Evolutionary conservation across 2,329 filamentous ascomycete genomes (phyloP).

Genomic region (Diplodia intermedia): DNA sequence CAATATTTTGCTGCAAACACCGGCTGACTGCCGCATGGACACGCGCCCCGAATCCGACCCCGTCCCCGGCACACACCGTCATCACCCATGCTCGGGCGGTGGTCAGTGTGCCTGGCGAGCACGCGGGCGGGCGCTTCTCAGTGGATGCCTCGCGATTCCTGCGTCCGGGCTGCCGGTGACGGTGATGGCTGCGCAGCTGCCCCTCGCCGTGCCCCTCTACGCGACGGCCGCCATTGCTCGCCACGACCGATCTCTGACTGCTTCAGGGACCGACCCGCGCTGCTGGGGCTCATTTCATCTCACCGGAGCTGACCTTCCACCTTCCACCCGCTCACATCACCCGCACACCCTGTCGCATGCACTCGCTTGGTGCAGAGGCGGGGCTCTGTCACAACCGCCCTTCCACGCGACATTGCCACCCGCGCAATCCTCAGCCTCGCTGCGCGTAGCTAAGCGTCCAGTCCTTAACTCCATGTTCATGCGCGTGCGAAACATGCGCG

Average conservation of each 20-base stretch:
- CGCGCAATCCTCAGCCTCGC: slow-evolving; percentile 7
- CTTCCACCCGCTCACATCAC: slow-evolving; percentile 29
- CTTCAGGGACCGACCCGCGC: slow-evolving; percentile 23
- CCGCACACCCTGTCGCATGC: slow-evolving; percentile 24
- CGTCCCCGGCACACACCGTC: slow-evolving; percentile 13
- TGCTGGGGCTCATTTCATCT: slow-evolving; percentile 17
- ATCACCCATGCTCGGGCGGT: slow-evolving; percentile 2
- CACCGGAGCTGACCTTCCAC: slow-evolving; percentile 17
- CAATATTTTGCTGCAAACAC: slow-evolving; percentile 4
- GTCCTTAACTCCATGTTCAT: slow-evolving; percentile 19
- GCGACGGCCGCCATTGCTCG: neutral
- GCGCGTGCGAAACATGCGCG: slow-evolving; percentile 27
- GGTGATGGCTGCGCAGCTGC: neutral
- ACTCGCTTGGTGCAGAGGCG: slow-evolving; percentile 20
- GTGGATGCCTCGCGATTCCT: slow-evolving; percentile 24
- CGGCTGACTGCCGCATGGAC: slow-evolving; percentile 15
- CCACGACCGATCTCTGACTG: neutral
- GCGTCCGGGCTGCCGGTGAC: slow-evolving; percentile 4
- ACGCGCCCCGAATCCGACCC: neutral
- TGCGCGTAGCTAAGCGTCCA: neutral
- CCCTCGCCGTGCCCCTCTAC: neutral
- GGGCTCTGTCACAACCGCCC: slow-evolving; percentile 1
- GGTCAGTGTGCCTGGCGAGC: slow-evolving; percentile 8
- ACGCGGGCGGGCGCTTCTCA: neutral
- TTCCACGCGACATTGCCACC: slow-evolving; percentile 16